Percentiles rank a stretch among this genome's conserved stretches.
phyloP scores from a whole-genome alignment of 1,139 yeast species.

The Blastobotrys buckinghamii region DNA sequence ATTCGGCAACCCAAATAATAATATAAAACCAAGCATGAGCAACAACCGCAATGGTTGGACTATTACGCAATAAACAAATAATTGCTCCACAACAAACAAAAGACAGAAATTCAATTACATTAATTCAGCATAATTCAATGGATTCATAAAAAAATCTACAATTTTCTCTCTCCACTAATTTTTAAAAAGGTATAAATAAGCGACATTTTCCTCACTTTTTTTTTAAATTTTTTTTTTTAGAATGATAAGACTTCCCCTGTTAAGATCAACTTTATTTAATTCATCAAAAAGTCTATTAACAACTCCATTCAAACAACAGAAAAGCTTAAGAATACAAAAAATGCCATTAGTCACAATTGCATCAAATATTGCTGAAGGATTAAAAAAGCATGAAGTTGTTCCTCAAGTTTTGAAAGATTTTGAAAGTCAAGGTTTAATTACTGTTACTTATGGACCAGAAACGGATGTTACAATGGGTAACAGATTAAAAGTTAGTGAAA shows the following conservation, averaged over 20 bases:
- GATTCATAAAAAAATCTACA: too few relatives aligned
- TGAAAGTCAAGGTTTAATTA: slow-evolving; percentile 32
- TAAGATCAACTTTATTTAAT: neutral
- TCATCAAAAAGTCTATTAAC: neutral
- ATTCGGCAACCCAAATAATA: too few relatives aligned
- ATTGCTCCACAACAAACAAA: too few relatives aligned
- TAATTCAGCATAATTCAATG: too few relatives aligned
- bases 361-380: slow-evolving; percentile 56
- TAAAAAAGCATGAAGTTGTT: slow-evolving; percentile 51
- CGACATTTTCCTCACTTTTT: too few relatives aligned
- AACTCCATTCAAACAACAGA: neutral
- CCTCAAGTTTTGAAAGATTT: slow-evolving; percentile 49
- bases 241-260: neutral
- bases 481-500: slow-evolving; percentile 53
- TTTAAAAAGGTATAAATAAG: too few relatives aligned
- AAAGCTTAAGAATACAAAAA: neutral
- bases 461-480: slow-evolving; percentile 78
- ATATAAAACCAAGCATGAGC: too few relatives aligned
- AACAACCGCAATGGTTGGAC: too few relatives aligned
- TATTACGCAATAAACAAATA: too few relatives aligned
- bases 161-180: too few relatives aligned
- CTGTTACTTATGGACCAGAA: slow-evolving; percentile 42
- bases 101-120: too few relatives aligned
- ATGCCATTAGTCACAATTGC: slow-evolving; percentile 45
- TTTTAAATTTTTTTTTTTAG: too few relatives aligned